Conservation (phyloP, 192 early-diverging fungal species). For the Spizellomyces punctatus region DNA sequence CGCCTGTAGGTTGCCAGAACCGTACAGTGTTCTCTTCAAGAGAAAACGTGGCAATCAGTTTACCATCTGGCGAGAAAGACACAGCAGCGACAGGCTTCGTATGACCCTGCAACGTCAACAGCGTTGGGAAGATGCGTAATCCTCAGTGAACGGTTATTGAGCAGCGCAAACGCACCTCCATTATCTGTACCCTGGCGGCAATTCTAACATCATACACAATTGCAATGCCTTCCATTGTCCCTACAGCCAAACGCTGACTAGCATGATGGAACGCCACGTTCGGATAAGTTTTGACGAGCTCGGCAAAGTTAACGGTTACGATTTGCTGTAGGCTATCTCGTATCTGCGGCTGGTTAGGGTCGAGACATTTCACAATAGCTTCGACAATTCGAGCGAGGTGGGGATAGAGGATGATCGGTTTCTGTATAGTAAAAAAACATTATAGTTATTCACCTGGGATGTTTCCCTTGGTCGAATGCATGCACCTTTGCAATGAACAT, state of each 20-base stretch:
- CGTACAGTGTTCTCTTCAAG: conserved; percentile 68
- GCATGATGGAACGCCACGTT: conserved; percentile 73
- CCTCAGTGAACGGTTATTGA: not conserved
- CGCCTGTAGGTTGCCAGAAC: conserved; percentile 73
- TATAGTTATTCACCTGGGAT: not conserved
- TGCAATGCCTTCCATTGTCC: conserved; percentile 71
- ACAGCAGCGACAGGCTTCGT: conserved; percentile 66
- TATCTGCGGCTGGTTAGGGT: conserved; percentile 74
- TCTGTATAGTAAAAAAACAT: conserved; percentile 38
- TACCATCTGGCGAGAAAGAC: conserved; percentile 78
- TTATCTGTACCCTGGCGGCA: conserved; percentile 71
- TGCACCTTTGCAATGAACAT: conserved; percentile 75
- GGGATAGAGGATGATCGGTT: conserved; percentile 66
- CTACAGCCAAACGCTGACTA: conserved; percentile 77
- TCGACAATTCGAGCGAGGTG: conserved; percentile 68
- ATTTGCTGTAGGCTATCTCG: conserved; percentile 70
- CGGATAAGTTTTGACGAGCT: conserved; percentile 63
- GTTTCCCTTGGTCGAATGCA: not conserved
- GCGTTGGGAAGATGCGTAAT: too few species aligned
- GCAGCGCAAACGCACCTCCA: conserved; percentile 58
- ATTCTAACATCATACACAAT: conserved; percentile 84
- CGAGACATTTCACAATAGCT: conserved; percentile 79
- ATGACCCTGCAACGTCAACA: conserved; percentile 58
- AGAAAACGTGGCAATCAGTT: conserved; percentile 70
- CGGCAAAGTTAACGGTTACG: conserved; percentile 60